phyloP scores from a whole-genome alignment of 257 asterid genomes.

The Buddleja alternifolia region DNA sequence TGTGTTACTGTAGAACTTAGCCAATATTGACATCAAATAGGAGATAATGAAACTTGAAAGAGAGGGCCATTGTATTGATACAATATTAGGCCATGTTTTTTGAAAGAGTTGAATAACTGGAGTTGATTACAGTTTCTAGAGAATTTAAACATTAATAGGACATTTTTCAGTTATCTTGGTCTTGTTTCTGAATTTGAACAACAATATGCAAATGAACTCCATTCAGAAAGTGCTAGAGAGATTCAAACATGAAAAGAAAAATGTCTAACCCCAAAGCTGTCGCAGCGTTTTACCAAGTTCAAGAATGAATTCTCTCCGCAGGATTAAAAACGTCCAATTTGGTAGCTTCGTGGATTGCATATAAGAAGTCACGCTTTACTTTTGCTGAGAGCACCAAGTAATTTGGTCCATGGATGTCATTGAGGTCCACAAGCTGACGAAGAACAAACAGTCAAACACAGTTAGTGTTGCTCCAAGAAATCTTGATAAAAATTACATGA shows the following conservation, averaged over 20 bases:
- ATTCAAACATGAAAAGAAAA: conserved; percentile 27
- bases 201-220: conserved; percentile 17
- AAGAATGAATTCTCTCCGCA: conserved; percentile 60
- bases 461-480: neutral
- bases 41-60: too few relatives aligned
- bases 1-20: too few relatives aligned
- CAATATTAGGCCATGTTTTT: too few relatives aligned
- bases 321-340: conserved; percentile 52
- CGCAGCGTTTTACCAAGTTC: conserved; percentile 64
- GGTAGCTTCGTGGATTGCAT: conserved; percentile 67
- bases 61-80: too few relatives aligned
- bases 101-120: too few relatives aligned
- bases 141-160: too few relatives aligned
- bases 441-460: conserved; percentile 12
- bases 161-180: too few relatives aligned
- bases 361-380: conserved; percentile 63
- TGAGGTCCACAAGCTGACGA: conserved; percentile 72
- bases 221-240: conserved; percentile 1
- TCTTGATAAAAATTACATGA: conserved; percentile 6
- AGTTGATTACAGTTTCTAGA: too few relatives aligned
- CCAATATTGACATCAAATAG: too few relatives aligned
- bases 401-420: conserved; percentile 62
- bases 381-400: conserved; percentile 57
- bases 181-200: too few relatives aligned
- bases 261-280: conserved; percentile 76